These are phyloP conservation scores for Fusarium subtropicale DNA, from an alignment of 2,329 filamentous ascomycete genomes.

Conservation along the genomic window DNA sequence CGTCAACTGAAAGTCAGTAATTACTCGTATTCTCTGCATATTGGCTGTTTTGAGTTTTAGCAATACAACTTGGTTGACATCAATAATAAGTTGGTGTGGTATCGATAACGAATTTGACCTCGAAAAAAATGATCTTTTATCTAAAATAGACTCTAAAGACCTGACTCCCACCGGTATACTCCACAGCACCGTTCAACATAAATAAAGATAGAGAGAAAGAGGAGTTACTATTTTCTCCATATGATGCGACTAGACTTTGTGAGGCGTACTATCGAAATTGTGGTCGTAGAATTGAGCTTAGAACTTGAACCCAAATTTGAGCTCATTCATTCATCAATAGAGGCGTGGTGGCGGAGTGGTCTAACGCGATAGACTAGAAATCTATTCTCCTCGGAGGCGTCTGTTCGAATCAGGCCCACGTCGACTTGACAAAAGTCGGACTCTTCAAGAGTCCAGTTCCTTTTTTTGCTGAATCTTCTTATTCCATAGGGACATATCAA, in stretches of 20 bases:
- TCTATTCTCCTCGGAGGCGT: slow-evolving; percentile 51
- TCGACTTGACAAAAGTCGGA: slow-evolving; percentile 22
- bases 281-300: accelerated
- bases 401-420: slow-evolving; percentile 52
- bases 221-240: not conserved
- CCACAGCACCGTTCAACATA: not conserved
- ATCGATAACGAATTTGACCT: not conserved
- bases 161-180: not conserved
- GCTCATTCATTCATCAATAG: not conserved
- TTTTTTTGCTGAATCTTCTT: slow-evolving; percentile 6
- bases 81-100: not conserved
- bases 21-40: not conserved
- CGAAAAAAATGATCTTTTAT: no score
- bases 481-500: not conserved
- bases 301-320: accelerated
- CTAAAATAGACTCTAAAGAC: not conserved
- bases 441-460: not conserved
- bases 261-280: not conserved
- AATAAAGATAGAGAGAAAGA: not conserved
- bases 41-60: not conserved
- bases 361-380: slow-evolving; percentile 52
- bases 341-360: slow-evolving; percentile 51
- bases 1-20: not conserved
- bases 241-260: not conserved
- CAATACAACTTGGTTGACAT: not conserved